phyloP scores from a whole-genome alignment of 164 flowering plant species.

The Kalanchoe fedtschenkoi region DNA sequence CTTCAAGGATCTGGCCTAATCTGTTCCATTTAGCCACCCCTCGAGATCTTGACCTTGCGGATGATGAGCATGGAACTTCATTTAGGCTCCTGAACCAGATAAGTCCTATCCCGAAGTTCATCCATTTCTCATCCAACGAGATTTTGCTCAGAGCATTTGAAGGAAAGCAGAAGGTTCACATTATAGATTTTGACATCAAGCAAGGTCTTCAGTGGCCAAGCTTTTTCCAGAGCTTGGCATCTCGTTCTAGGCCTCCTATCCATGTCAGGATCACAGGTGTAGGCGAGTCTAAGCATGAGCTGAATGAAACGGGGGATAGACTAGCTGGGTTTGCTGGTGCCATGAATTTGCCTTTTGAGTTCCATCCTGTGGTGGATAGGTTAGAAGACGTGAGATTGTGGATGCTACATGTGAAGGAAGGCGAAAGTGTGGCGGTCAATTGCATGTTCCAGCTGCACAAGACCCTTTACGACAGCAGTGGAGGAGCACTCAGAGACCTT shows the following conservation, averaged over 20 bases:
- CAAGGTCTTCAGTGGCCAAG: conserved; percentile 98
- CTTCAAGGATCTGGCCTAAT: conserved; percentile 71
- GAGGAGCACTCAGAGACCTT: conserved; percentile 59
- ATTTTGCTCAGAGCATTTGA: conserved; percentile 78
- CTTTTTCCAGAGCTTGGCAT: conserved; percentile 77
- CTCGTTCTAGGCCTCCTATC: conserved; percentile 60
- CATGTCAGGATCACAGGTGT: conserved; percentile 91
- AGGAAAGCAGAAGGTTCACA: conserved; percentile 81
- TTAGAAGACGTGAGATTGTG: conserved; percentile 89
- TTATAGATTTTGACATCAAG: conserved; percentile 87
- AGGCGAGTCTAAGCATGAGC: conserved; percentile 82
- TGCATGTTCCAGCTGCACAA: conserved; percentile 76
- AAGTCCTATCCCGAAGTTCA: conserved; percentile 74
- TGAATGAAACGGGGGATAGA: conserved; percentile 79
- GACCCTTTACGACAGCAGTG: conserved; percentile 54
- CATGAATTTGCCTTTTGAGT: conserved; percentile 66
- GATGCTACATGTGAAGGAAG: conserved; percentile 97
- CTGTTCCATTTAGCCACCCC: conserved; percentile 57
- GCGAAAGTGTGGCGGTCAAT: conserved; percentile 72
- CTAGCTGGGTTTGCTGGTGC: conserved; percentile 67
- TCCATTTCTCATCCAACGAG: conserved; percentile 87
- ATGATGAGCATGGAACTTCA: conserved; percentile 51
- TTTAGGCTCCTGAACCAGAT: conserved; percentile 70
- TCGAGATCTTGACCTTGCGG: conserved; percentile 47
- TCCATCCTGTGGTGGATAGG: conserved; percentile 86